Base-by-base conservation (phyloP, 75 land plant species). In the Azolla pinnata region DNA sequence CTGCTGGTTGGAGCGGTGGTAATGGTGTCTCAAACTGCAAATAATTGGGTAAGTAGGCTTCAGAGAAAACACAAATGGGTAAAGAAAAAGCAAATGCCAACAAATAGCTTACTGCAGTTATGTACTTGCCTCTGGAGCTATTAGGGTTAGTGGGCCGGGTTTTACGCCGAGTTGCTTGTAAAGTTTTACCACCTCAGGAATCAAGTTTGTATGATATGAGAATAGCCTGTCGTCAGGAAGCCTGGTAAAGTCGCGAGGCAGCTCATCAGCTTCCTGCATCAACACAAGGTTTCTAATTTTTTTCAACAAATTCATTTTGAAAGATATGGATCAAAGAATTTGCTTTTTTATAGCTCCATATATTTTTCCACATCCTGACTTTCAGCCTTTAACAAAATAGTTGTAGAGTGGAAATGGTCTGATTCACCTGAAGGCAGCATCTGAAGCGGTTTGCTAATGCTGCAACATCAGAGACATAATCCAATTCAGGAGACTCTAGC, bases 1-100 rank as follows among this genome's bases (percentile, higher is more conserved):
- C 45, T 27, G 75, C 75, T 20, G 70, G 75, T 34, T 60, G 64
- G 28, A 73, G 51, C 0, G 74, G 75, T 21, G 75, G 75, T 56
- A 52, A 38, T 3, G 75, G 75, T 33, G 61, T 67, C 60, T 73
- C 70, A 55, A 73, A 73, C 74, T 71, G 59, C 46, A 64, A 57
- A 44, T 12, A 44, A 18, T 48, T 3, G 20, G 14, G n/a, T 56
- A 20, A n/a, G 44, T 18, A 17, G 14, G 21, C 4, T 23, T 54
- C n/a, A 24, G 2, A 28, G 32, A 31, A 2, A 54, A 29, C 4
- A 28, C 8, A 38, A 38, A 38, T 38, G 31, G 27, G 18, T 59
- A 23, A 33, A 31, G 14, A 28, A 2, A 59, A 21, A 16, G 42
- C 7, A 38, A 38, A 38, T 8, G 14, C 7, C 7, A 38, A 38